phyloP scores from a whole-genome alignment of 805 yeast genomes.

The Helenozyma rhizophorensis region DNA sequence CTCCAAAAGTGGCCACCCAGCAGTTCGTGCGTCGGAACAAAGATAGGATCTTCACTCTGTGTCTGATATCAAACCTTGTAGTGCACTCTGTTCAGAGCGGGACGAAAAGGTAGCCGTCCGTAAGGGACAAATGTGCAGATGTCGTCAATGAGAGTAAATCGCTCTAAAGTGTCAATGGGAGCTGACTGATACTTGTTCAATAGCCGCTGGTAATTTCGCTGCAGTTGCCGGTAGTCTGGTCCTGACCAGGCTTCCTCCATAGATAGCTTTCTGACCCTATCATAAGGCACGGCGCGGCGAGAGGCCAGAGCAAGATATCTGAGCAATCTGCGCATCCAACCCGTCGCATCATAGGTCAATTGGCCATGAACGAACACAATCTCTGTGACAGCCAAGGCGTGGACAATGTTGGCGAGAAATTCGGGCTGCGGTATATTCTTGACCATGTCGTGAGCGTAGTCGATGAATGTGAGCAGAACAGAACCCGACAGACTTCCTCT shows the following conservation, averaged over 20 bases:
- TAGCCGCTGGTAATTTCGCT: constrained; percentile 15
- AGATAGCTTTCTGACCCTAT: constrained; percentile 8
- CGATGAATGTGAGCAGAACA: constrained; percentile 20
- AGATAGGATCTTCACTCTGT: no score
- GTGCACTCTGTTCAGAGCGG: background rate
- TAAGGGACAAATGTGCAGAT: background rate
- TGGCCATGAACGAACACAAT: constrained; percentile 25
- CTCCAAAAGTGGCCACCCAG: constrained; percentile 20
- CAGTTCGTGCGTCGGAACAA: background rate
- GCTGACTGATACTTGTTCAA: background rate
- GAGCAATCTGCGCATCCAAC: constrained; percentile 16
- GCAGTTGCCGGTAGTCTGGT: constrained; percentile 21
- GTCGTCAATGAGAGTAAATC: background rate
- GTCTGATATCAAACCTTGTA: no score
- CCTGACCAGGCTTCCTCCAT: constrained; percentile 30
- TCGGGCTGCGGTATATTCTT: constrained; percentile 9
- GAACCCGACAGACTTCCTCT: no score
- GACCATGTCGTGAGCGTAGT: constrained; percentile 16
- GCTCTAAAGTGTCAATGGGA: background rate
- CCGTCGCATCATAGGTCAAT: constrained; percentile 20
- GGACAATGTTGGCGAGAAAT: constrained; percentile 11
- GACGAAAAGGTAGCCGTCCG: background rate
- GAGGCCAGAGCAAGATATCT: constrained; percentile 6
- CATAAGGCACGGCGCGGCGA: background rate
- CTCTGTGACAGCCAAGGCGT: constrained; percentile 8